These are phyloP conservation scores for Panaeolus cyanescens DNA, from an alignment of 768 basidiomycete species.

Conservation along the genomic window DNA sequence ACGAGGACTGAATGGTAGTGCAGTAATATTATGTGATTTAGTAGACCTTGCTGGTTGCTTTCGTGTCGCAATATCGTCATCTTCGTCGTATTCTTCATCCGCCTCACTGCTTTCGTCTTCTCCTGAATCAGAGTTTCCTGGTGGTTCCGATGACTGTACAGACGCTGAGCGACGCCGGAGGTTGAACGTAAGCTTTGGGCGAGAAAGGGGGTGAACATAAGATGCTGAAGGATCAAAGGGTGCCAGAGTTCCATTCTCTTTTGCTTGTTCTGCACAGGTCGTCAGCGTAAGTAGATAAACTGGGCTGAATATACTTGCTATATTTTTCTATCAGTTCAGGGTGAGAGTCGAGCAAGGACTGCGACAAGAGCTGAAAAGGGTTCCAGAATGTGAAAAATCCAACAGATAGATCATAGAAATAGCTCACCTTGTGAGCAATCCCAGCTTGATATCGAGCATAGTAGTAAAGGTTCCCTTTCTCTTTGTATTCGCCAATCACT, in stretches of 20 bases:
- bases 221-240: constrained; percentile 62
- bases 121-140: constrained; percentile 19
- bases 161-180: neutral
- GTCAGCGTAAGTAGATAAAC: constrained; percentile 11
- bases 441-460: constrained; percentile 62
- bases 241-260: constrained; percentile 41
- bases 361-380: constrained; percentile 42
- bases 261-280: constrained; percentile 43
- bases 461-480: constrained; percentile 47
- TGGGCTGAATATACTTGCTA: constrained; percentile 39
- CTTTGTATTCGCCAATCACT: constrained; percentile 59
- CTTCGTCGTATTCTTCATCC: constrained; percentile 20
- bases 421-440: constrained; percentile 57
- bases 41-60: constrained; percentile 12
- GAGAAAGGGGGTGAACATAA: constrained; percentile 61
- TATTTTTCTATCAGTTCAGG: constrained; percentile 55
- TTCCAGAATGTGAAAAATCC: neutral
- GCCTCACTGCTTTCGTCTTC: constrained; percentile 28
- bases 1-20: constrained; percentile 68
- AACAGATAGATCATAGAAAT: neutral
- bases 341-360: constrained; percentile 30
- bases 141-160: neutral
- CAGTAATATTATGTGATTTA: constrained; percentile 15
- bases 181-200: constrained; percentile 28
- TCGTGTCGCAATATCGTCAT: constrained; percentile 19